These are phyloP conservation scores for Eucommia ulmoides DNA, from an alignment of 257 asterid species.

Conservation along the genomic window DNA sequence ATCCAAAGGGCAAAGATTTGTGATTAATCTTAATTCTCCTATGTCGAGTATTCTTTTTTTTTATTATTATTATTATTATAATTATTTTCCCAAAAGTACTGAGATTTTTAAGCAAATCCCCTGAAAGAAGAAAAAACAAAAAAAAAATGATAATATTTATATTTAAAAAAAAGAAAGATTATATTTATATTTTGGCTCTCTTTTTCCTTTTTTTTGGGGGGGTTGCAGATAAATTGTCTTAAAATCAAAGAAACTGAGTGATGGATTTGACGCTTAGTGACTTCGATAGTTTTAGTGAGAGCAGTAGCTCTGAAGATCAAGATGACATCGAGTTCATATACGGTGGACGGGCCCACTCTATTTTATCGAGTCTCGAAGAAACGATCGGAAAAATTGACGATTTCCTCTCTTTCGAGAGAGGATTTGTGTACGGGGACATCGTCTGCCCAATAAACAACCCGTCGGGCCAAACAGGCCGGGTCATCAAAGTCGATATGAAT, in stretches of 20 bases:
- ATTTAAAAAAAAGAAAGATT: too few species aligned
- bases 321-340: slow-evolving; percentile 65
- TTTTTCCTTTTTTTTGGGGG: not conserved
- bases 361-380: slow-evolving; percentile 81
- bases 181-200: too few species aligned
- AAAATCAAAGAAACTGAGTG: slow-evolving; percentile 13
- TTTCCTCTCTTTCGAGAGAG: slow-evolving; percentile 78
- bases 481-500: slow-evolving; percentile 39
- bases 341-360: slow-evolving; percentile 60
- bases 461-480: slow-evolving; percentile 64
- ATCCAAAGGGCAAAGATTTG: too few species aligned
- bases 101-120: too few species aligned
- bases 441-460: slow-evolving; percentile 67
- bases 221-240: slow-evolving; percentile 3
- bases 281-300: slow-evolving; percentile 65
- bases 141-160: too few species aligned
- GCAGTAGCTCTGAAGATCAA: slow-evolving; percentile 74
- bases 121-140: too few species aligned
- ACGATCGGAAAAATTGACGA: slow-evolving; percentile 70
- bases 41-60: too few species aligned
- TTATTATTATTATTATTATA: too few species aligned
- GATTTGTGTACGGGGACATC: slow-evolving; percentile 50
- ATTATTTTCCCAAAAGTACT: too few species aligned
- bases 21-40: too few species aligned
- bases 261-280: slow-evolving; percentile 65